A percentile compares a stretch with the other conserved stretches of the same genome.
Conservation (phyloP, 1,284 basidiomycete genomes). For the Apiotrichum porosum region DNA sequence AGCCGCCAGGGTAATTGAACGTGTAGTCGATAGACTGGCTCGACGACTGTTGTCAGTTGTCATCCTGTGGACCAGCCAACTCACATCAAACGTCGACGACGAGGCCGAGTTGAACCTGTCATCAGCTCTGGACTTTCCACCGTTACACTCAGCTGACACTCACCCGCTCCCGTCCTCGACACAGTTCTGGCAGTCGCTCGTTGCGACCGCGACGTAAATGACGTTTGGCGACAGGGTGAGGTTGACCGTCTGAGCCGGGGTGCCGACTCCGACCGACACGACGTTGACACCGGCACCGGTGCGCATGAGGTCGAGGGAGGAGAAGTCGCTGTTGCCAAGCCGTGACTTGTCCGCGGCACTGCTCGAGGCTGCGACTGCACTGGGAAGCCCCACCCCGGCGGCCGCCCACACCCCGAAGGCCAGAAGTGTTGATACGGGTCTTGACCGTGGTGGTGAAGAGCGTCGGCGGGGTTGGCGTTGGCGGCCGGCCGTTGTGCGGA, state of each 20-base stretch:
- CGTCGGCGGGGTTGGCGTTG: too few relatives aligned
- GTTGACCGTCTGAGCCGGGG: slow-evolving; percentile 29
- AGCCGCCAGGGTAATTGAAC: slow-evolving; percentile 25
- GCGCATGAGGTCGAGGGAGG: slow-evolving; percentile 30
- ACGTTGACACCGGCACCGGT: slow-evolving; percentile 32
- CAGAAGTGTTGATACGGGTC: too few relatives aligned
- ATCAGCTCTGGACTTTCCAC: background rate
- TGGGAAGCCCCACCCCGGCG: too few relatives aligned
- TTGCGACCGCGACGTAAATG: background rate
- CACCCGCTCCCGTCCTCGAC: too few relatives aligned
- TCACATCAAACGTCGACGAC: background rate
- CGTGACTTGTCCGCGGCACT: slow-evolving; percentile 3
- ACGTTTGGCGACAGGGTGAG: slow-evolving; percentile 24
- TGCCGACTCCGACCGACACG: slow-evolving; percentile 31
- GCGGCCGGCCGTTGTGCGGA: too few relatives aligned
- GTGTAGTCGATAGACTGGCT: slow-evolving; percentile 23
- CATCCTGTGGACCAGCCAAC: background rate
- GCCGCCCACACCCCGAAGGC: too few relatives aligned
- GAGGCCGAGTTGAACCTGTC: slow-evolving; percentile 4
- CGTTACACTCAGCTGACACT: too few relatives aligned
- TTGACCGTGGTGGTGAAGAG: too few relatives aligned
- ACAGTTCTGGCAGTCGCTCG: background rate
- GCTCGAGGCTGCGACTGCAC: too few relatives aligned
- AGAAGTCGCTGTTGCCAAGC: slow-evolving; percentile 30
- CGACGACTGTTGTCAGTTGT: slow-evolving; percentile 3